These are phyloP conservation scores for Solanum dulcamara DNA, from an alignment of 257 asterid genomes.

Conservation along the genomic window DNA sequence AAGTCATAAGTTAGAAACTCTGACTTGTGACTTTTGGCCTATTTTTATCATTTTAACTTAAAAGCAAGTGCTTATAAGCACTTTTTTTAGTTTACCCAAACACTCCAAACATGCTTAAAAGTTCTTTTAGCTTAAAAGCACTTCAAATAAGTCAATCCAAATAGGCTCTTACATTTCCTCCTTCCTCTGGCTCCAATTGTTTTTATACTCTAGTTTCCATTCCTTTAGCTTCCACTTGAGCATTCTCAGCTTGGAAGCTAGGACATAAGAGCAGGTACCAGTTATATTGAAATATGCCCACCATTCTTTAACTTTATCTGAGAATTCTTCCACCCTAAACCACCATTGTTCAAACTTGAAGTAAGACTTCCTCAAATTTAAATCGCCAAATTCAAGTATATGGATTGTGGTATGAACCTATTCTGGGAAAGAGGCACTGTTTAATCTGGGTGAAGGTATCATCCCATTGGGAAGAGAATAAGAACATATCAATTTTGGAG, in stretches of 20 bases:
- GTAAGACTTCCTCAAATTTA: not conserved
- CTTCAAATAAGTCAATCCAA: not conserved
- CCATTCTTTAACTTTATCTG: not conserved
- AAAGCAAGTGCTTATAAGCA: not conserved
- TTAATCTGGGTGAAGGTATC: not conserved
- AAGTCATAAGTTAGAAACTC: not conserved
- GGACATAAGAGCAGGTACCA: not conserved
- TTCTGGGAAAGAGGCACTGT: not conserved
- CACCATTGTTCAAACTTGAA: not conserved
- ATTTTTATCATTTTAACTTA: not conserved
- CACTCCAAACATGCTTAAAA: not conserved
- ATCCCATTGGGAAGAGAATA: not conserved
- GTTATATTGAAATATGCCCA: not conserved
- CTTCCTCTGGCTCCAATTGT: not conserved
- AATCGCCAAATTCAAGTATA: not conserved
- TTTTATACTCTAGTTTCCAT: not conserved
- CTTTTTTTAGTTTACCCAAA: not conserved
- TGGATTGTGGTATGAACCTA: not conserved
- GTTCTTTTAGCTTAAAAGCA: not conserved
- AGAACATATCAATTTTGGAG: not conserved
- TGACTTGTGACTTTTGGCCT: not conserved
- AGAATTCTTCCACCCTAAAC: not conserved
- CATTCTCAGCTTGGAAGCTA: not conserved
- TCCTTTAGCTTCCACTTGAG: not conserved
- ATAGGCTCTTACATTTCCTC: not conserved